Evolutionary conservation across 2,329 filamentous ascomycete species (phyloP).

Genomic region (Aspergillus aculeatus): DNA sequence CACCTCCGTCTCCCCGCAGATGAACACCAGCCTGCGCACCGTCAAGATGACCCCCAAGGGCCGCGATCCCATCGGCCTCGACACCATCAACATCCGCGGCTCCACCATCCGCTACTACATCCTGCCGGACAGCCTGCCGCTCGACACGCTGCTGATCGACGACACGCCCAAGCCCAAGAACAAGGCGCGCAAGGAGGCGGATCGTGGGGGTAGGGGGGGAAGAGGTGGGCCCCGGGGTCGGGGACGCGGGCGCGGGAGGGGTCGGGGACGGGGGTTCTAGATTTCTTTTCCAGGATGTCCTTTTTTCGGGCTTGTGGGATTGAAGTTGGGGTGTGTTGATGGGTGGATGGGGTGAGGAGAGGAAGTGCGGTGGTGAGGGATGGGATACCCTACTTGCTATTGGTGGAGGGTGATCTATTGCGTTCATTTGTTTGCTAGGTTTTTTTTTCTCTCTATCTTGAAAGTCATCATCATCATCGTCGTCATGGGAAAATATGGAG

Average conservation of each 20-base stretch:
- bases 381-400: neutral
- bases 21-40: constrained; percentile 94
- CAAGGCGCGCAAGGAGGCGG: constrained; percentile 90
- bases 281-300: neutral
- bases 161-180: constrained; percentile 99
- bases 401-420: neutral
- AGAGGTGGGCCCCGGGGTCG: constrained; percentile 50
- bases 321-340: too few species aligned
- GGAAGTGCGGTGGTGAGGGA: too few species aligned
- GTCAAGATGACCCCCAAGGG: constrained; percentile 95
- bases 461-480: neutral
- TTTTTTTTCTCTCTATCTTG: constrained; percentile 1
- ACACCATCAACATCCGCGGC: constrained; percentile 95
- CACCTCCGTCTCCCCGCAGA: constrained; percentile 92
- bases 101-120: constrained; percentile 96
- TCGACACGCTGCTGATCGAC: constrained; percentile 94
- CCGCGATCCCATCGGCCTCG: constrained; percentile 81
- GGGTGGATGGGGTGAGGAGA: too few species aligned
- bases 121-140: constrained; percentile 87
- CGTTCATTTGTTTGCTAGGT: too few species aligned
- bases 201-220: constrained; percentile 51
- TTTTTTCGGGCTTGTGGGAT: too few species aligned
- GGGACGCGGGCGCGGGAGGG: constrained; percentile 56
- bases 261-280: constrained; percentile 26
- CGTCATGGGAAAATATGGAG: too few species aligned